Conservation (phyloP, 257 asterid genomes). For the Jasminum sambac region DNA sequence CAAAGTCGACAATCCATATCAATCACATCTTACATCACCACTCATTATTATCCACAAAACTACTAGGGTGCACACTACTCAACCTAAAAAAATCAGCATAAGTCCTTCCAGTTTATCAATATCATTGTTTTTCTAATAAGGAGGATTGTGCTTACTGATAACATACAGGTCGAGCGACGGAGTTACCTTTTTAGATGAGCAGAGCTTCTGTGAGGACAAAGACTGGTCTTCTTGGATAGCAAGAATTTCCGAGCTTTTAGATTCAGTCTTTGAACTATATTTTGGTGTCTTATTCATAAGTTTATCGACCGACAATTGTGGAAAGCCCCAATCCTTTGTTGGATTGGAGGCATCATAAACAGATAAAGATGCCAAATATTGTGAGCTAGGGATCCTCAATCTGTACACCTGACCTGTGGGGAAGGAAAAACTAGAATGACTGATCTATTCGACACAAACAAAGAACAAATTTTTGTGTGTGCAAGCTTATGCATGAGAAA, state of each 20-base stretch:
- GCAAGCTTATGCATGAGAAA: not conserved
- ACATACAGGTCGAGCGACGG: not conserved
- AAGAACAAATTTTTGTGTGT: not conserved
- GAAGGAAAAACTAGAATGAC: slow-evolving; percentile 24
- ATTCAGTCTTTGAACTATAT: slow-evolving; percentile 36
- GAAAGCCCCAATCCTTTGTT: slow-evolving; percentile 82
- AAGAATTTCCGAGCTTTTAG: slow-evolving; percentile 37
- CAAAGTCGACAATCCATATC: too few species aligned
- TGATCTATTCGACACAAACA: not conserved
- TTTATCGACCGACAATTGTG: slow-evolving; percentile 51
- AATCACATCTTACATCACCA: too few species aligned
- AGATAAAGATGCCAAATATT: slow-evolving; percentile 61
- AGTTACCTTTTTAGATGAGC: slow-evolving; percentile 48
- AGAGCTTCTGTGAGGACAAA: slow-evolving; percentile 30
- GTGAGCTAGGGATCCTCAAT: slow-evolving; percentile 73
- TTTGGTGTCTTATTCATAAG: slow-evolving; percentile 32
- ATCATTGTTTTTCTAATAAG: not conserved
- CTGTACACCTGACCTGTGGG: slow-evolving; percentile 75
- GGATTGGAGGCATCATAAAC: slow-evolving; percentile 81
- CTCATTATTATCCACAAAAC: too few species aligned
- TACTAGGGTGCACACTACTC: too few species aligned
- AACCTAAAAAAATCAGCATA: not conserved
- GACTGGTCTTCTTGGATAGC: slow-evolving; percentile 33
- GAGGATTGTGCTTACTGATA: not conserved
- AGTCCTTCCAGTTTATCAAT: not conserved